phyloP scores from a whole-genome alignment of 2,329 filamentous ascomycete genomes.

The Xylariales sp. region DNA sequence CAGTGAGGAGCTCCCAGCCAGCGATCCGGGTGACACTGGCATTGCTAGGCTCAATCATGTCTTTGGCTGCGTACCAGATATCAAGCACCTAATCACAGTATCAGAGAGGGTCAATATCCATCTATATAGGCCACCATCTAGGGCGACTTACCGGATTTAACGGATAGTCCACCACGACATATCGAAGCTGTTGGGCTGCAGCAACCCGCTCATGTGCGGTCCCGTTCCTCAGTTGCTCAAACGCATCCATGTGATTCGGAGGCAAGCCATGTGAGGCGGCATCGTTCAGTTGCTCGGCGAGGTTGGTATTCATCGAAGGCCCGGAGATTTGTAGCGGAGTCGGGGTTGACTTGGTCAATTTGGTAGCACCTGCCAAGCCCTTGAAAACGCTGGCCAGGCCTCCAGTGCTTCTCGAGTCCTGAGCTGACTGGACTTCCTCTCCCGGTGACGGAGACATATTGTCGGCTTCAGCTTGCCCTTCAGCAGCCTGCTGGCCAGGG shows the following conservation, averaged over 20 bases:
- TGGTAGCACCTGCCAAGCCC: constrained; percentile 50
- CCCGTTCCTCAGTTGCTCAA: constrained; percentile 51
- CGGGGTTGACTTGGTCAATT: constrained; percentile 46
- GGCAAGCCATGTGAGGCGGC: constrained; percentile 39
- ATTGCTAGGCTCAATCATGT: constrained; percentile 56
- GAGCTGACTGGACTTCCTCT: constrained; percentile 49
- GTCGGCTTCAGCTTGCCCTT: constrained; percentile 31
- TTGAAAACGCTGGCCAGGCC: constrained; percentile 62
- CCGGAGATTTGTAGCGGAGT: constrained; percentile 36
- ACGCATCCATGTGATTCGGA: constrained; percentile 47
- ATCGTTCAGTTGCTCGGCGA: constrained; percentile 41
- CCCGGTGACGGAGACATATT: constrained; percentile 58
- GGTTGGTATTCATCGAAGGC: constrained; percentile 30
- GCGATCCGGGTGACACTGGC: constrained; percentile 47
- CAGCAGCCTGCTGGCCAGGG: constrained; percentile 36
- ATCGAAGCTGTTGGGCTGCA: constrained; percentile 53
- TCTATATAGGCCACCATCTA: too few relatives aligned
- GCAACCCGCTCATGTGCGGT: constrained; percentile 48
- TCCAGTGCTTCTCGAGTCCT: constrained; percentile 45
- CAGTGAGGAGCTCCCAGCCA: constrained; percentile 62
- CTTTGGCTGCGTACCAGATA: constrained; percentile 63
- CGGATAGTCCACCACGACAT: constrained; percentile 54
- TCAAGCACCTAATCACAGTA: constrained; percentile 38
- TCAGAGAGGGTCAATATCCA: not conserved
- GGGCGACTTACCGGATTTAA: constrained; percentile 49